phyloP scores from a whole-genome alignment of 2,329 filamentous ascomycete species.

The Neopestalotiopsis rosae region DNA sequence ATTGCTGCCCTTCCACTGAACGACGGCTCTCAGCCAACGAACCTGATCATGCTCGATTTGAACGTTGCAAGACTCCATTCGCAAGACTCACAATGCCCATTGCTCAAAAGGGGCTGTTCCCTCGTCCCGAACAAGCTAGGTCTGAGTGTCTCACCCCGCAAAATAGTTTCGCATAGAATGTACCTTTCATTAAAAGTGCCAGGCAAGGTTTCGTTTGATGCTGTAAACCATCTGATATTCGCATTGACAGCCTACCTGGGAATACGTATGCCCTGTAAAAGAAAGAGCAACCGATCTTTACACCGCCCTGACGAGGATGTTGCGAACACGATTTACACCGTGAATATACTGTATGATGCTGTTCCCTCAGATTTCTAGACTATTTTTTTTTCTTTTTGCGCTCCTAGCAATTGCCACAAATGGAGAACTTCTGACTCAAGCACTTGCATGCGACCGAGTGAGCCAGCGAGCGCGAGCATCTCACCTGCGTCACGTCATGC shows the following conservation, averaged over 20 bases:
- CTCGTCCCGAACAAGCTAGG: neutral
- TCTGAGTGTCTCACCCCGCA: neutral
- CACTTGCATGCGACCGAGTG: neutral
- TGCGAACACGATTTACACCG: neutral
- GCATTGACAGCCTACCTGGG: neutral
- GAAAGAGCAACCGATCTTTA: neutral
- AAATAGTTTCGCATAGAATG: neutral
- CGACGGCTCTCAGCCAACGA: neutral
- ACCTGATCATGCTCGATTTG: neutral
- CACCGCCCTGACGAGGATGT: neutral
- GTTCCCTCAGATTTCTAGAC: neutral
- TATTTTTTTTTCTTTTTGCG: neutral
- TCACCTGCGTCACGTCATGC: slow-evolving; percentile 7
- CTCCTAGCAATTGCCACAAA: neutral
- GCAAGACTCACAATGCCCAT: neutral
- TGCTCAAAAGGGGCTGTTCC: neutral
- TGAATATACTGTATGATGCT: neutral
- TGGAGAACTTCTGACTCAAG: neutral
- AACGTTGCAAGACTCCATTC: neutral
- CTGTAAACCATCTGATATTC: neutral
- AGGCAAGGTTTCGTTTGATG: neutral
- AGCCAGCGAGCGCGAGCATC: neutral
- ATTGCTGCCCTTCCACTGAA: neutral
- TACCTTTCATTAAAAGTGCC: neutral
- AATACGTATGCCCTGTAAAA: neutral